Percentiles rank a stretch among this genome's conserved stretches.
phyloP scores from a whole-genome alignment of 257 asterid genomes.

The Solanum medicagineum region DNA sequence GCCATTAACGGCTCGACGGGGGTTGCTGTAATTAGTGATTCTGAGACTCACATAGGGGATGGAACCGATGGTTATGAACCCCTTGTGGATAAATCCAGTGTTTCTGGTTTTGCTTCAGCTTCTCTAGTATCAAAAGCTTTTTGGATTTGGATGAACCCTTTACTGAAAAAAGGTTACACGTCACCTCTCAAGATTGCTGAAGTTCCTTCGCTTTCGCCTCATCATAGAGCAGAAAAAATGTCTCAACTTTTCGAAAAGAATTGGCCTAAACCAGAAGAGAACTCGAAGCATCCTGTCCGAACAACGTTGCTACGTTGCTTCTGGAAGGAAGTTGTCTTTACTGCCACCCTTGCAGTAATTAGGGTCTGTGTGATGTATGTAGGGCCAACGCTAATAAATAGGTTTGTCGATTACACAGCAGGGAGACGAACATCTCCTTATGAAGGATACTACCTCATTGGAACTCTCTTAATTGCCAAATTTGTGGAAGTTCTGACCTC shows the following conservation, averaged over 20 bases:
- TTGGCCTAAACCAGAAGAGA: slow-evolving; percentile 80
- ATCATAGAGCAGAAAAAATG: slow-evolving; percentile 65
- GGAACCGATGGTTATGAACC: slow-evolving; percentile 20
- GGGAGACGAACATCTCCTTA: slow-evolving; percentile 42
- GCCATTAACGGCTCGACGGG: slow-evolving; percentile 70
- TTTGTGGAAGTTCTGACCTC: slow-evolving; percentile 70
- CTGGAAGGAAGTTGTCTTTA: slow-evolving; percentile 57
- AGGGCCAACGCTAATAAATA: slow-evolving; percentile 70
- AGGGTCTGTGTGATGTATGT: slow-evolving; percentile 72
- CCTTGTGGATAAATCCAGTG: slow-evolving; percentile 28
- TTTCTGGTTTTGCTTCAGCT: slow-evolving; percentile 65
- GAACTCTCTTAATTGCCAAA: slow-evolving; percentile 45
- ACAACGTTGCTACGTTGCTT: slow-evolving; percentile 62
- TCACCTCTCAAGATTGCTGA: slow-evolving; percentile 62
- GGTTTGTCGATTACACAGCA: slow-evolving; percentile 58
- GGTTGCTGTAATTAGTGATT: slow-evolving; percentile 5
- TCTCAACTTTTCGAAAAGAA: slow-evolving; percentile 39
- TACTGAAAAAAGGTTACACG: slow-evolving; percentile 50
- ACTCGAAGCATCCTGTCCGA: slow-evolving; percentile 59
- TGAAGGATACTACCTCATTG: slow-evolving; percentile 75
- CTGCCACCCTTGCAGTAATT: slow-evolving; percentile 58
- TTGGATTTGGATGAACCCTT: slow-evolving; percentile 91
- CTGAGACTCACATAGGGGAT: slow-evolving; percentile 18
- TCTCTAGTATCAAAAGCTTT: slow-evolving; percentile 57
- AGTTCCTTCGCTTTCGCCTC: slow-evolving; percentile 67